A percentile compares a stretch with the other conserved stretches of the same genome.
Conservation (phyloP, 2,329 filamentous ascomycete genomes). For the Thielaviopsis musarum region DNA sequence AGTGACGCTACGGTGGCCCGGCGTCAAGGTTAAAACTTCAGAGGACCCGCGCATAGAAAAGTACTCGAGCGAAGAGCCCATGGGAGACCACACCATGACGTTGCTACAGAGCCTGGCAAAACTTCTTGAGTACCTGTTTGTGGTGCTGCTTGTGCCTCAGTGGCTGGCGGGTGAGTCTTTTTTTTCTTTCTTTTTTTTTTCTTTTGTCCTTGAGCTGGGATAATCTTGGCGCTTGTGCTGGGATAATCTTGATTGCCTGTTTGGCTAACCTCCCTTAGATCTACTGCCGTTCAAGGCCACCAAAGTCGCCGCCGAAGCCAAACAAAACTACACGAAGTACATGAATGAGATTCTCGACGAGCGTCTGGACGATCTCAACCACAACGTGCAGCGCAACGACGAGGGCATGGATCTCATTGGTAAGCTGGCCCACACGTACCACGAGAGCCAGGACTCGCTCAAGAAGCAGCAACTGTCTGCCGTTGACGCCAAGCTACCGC, state of each 20-base stretch:
- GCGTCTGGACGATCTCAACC: slow-evolving; percentile 31
- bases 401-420: slow-evolving; percentile 37
- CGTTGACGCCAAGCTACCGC: slow-evolving; percentile 18
- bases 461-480: slow-evolving; percentile 13
- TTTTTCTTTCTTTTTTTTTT: too few species aligned
- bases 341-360: slow-evolving; percentile 51
- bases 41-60: slow-evolving; percentile 29
- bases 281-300: slow-evolving; percentile 33
- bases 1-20: slow-evolving; percentile 42
- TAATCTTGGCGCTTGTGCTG: background rate
- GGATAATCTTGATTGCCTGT: background rate
- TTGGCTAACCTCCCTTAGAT: slow-evolving; percentile 17
- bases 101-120: slow-evolving; percentile 46
- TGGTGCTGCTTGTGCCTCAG: slow-evolving; percentile 41
- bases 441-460: slow-evolving; percentile 14
- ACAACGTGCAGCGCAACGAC: slow-evolving; percentile 20
- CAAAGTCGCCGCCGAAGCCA: slow-evolving; percentile 34
- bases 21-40: slow-evolving; percentile 32
- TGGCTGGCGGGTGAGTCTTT: slow-evolving; percentile 33
- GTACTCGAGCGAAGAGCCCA: slow-evolving; percentile 29
- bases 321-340: slow-evolving; percentile 49
- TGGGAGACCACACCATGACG: slow-evolving; percentile 41
- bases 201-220: background rate
- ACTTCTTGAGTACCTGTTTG: slow-evolving; percentile 45
- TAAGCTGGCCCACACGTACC: slow-evolving; percentile 29